These are phyloP conservation scores for Fusarium circinatum DNA, from an alignment of 2,329 filamentous ascomycete genomes.

Conservation along the genomic window DNA sequence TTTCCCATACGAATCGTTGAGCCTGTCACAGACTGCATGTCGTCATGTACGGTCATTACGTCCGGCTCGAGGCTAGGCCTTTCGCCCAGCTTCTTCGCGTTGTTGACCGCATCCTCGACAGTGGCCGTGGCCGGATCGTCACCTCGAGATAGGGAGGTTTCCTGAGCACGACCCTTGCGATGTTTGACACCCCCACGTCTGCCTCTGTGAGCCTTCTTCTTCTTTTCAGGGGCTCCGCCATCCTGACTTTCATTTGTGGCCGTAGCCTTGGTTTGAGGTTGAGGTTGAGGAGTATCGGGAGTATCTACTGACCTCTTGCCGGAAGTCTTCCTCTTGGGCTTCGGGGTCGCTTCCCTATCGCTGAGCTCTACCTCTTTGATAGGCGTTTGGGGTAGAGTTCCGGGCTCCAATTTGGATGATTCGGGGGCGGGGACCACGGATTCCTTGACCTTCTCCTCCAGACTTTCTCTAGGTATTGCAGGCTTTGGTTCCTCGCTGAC, in stretches of 20 bases:
- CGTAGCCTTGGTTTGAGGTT: neutral
- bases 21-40: constrained; percentile 69
- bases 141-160: constrained; percentile 61
- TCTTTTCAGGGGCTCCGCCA: constrained; percentile 57
- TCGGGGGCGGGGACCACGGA: constrained; percentile 7
- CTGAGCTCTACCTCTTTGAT: constrained; percentile 13
- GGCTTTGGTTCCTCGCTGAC: neutral
- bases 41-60: constrained; percentile 65
- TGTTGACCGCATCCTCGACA: constrained; percentile 70
- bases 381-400: constrained; percentile 3
- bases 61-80: constrained; percentile 68
- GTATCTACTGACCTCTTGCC: neutral
- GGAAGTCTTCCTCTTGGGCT: constrained; percentile 2
- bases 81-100: constrained; percentile 67
- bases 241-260: constrained; percentile 11
- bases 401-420: constrained; percentile 3
- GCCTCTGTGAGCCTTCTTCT: constrained; percentile 76
- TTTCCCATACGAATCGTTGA: constrained; percentile 70
- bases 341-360: constrained; percentile 29
- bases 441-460: constrained; percentile 13
- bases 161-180: constrained; percentile 66
- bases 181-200: constrained; percentile 77
- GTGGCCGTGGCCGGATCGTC: constrained; percentile 57
- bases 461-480: neutral
- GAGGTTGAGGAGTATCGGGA: neutral